Base-by-base conservation (phyloP, 352 stramenopile genomes). In the Phytopythium helicoides region DNA sequence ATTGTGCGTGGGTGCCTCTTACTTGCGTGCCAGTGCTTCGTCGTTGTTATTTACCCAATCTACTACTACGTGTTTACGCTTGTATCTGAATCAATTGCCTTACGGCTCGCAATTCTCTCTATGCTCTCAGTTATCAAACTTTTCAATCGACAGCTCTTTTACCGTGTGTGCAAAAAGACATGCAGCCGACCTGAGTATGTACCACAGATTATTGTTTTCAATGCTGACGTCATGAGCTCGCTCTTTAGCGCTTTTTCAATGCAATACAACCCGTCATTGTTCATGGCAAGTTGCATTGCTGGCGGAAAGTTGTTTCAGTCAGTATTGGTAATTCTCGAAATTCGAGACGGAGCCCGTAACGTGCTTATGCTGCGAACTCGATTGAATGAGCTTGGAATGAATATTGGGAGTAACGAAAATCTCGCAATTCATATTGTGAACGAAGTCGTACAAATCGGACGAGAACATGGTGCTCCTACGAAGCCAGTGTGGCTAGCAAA, bases 181-280 rank as follows among this genome's bases (percentile, higher is more conserved):
- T 1, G 49, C 61, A 16, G 38, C 47, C 16, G 58, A 16, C 46
- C 34, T 8, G 46, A 65, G 38, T 47, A 34, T 2, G 54, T 66
- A 12, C 60, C 64, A 11, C 54, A 56, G 3, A 50, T 62, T 2
- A 62, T 73, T 9, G 59, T 68, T 22, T 66, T 73, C 53, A 73
- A 70, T 23, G 52, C 64, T 6, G 64, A 69, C 25, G 39, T 66
- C 16, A 54, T 73, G 16, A 61, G 64, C 37, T 60, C 60, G 1
- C 31, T 73, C 22, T 73, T 66, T 33, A 46, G 66, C 15, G 65
- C 61, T 7, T 66, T 67, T 23, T 64, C 52, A 11, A 64, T 73
- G 64, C 56, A 69, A 35, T 64, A 69, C 25, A 51, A 66, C 15
- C 42, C 59, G 6, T 64, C 60, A 1, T 8, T 54, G 22, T 47